Conservation (phyloP, 768 basidiomycete genomes). For the Russula sp. region DNA sequence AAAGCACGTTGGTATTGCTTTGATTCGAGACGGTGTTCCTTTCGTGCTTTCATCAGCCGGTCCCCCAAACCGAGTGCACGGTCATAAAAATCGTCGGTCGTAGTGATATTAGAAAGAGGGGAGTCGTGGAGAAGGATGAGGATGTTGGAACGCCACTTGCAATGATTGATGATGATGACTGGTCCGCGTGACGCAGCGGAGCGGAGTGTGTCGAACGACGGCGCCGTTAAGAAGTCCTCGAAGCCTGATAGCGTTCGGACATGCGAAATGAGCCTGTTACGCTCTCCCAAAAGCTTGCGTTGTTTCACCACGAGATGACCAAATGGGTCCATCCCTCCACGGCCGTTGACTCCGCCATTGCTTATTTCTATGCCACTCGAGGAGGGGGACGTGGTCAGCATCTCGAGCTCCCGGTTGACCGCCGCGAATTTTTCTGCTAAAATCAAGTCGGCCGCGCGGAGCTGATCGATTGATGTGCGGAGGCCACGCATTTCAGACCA, state of each 20-base stretch:
- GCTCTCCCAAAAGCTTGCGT: neutral
- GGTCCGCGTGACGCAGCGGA: neutral
- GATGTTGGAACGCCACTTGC: neutral
- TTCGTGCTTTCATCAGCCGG: neutral
- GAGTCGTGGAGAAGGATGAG: neutral
- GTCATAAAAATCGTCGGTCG: neutral
- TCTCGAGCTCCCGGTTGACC: neutral
- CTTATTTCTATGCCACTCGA: neutral
- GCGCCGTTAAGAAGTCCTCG: neutral
- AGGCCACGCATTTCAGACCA: slow-evolving; percentile 2
- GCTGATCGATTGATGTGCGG: neutral
- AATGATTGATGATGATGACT: neutral
- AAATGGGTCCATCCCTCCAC: neutral
- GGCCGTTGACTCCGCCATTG: neutral
- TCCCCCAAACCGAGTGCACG: neutral
- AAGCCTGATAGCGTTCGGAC: neutral
- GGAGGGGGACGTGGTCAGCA: neutral
- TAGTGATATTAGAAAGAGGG: neutral
- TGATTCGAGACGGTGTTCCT: neutral
- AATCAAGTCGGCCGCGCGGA: neutral
- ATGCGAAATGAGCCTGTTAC: neutral
- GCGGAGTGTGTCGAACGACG: neutral
- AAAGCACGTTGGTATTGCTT: neutral
- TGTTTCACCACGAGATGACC: neutral
- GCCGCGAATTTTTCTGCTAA: neutral